These are phyloP conservation scores for Galeopsis tetrahit DNA, from an alignment of 257 asterid species.

Conservation along the genomic window DNA sequence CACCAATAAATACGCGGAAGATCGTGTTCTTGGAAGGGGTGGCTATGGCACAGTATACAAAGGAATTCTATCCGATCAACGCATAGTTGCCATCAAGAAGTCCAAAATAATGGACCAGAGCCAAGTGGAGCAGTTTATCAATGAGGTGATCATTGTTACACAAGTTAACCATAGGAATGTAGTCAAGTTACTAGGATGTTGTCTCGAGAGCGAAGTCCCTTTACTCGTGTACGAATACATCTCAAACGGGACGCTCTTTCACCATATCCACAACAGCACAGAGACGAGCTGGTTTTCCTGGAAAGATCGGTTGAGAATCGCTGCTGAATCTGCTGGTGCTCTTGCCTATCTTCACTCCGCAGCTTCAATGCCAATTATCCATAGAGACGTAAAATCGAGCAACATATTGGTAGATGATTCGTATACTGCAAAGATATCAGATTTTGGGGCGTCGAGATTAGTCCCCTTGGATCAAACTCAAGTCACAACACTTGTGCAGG, in stretches of 20 bases:
- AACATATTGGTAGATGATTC: constrained; percentile 32
- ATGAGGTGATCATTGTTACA: constrained; percentile 36
- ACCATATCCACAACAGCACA: constrained; percentile 32
- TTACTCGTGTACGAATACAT: constrained; percentile 35
- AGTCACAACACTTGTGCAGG: constrained; percentile 58
- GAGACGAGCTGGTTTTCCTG: constrained; percentile 33
- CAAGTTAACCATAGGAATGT: constrained; percentile 37
- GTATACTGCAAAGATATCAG: constrained; percentile 46
- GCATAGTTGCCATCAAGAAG: constrained; percentile 35
- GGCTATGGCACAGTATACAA: constrained; percentile 38
- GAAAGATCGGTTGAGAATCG: constrained; percentile 34
- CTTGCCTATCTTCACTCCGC: constrained; percentile 36
- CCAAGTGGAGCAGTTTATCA: constrained; percentile 36
- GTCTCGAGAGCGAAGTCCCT: constrained; percentile 41
- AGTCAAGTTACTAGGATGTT: constrained; percentile 38
- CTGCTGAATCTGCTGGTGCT: constrained; percentile 38
- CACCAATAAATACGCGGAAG: constrained; percentile 31
- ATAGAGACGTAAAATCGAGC: constrained; percentile 32
- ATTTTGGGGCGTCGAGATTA: constrained; percentile 66
- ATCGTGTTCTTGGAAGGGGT: constrained; percentile 32
- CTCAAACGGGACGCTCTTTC: constrained; percentile 31
- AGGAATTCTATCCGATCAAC: constrained; percentile 28
- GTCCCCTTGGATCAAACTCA: constrained; percentile 57
- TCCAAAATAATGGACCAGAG: constrained; percentile 35
- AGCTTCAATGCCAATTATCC: constrained; percentile 27